Conservation (phyloP, 2,329 filamentous ascomycete genomes). For the Nigrospora oryzae region DNA sequence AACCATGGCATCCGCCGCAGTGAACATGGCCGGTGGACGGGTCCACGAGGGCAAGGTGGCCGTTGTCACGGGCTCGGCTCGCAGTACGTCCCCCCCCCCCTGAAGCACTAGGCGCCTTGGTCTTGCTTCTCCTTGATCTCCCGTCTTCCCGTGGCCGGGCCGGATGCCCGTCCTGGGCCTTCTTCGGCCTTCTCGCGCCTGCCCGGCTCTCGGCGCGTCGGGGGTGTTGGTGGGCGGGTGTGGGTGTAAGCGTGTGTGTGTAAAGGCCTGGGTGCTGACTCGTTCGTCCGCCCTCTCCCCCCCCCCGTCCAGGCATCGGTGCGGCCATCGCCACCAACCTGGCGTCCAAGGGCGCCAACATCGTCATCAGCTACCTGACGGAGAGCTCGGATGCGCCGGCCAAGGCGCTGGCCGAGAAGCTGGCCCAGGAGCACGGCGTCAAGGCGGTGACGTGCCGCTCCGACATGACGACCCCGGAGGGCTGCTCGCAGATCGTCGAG, state of each 20-base stretch:
- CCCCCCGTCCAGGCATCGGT: slow-evolving; percentile 42
- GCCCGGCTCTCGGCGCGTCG: no score
- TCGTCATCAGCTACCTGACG: slow-evolving; percentile 52
- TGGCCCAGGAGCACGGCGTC: slow-evolving; percentile 36
- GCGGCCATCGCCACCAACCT: slow-evolving; percentile 48
- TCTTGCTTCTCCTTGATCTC: no score
- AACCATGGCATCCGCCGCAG: neutral
- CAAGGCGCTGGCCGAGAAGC: slow-evolving; percentile 35
- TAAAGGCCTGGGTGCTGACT: neutral
- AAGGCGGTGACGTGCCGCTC: slow-evolving; percentile 50
- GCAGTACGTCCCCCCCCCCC: neutral
- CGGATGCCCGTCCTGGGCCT: no score
- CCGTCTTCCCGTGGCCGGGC: no score
- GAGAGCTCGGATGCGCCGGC: slow-evolving; percentile 41
- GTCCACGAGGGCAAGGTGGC: slow-evolving; percentile 6
- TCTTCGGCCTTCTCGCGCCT: no score
- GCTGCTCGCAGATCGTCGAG: slow-evolving; percentile 42
- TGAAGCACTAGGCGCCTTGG: neutral
- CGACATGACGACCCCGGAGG: slow-evolving; percentile 49
- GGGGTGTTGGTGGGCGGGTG: no score
- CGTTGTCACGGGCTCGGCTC: slow-evolving; percentile 4
- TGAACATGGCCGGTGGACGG: neutral
- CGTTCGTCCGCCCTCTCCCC: no score
- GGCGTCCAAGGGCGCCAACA: slow-evolving; percentile 48
- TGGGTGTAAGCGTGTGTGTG: neutral